Percentiles rank a stretch among this genome's conserved stretches.
Evolutionary conservation across 805 yeast species (phyloP).

Genomic region (Komagataella pseudopastoris): DNA sequence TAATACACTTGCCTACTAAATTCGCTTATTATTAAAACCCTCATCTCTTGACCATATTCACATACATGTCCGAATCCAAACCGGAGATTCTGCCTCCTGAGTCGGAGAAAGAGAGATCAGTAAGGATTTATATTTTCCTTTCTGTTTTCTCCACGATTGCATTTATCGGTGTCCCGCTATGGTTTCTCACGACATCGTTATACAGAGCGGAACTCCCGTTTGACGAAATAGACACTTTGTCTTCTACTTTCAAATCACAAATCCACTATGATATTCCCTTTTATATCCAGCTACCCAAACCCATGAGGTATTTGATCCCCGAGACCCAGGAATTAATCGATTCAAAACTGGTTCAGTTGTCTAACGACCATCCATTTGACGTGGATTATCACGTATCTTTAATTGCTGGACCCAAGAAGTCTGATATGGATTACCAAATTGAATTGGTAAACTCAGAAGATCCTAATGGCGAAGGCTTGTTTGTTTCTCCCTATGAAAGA

Average conservation of each 20-base stretch:
- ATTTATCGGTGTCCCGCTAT: constrained; percentile 42
- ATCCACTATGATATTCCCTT: constrained; percentile 27
- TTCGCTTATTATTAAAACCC: neutral
- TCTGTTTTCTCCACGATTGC: constrained; percentile 1
- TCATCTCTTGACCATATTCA: neutral
- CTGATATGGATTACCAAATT: constrained; percentile 23
- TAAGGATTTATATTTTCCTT: neutral
- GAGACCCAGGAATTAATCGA: constrained; percentile 24
- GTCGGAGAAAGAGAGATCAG: neutral
- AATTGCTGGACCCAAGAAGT: constrained; percentile 11
- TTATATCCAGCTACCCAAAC: constrained; percentile 21
- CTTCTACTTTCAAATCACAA: constrained; percentile 4
- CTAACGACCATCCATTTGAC: constrained; percentile 10
- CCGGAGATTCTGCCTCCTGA: neutral
- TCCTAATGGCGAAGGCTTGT: constrained; percentile 10
- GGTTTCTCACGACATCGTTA: constrained; percentile 46
- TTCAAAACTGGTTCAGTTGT: constrained; percentile 10
- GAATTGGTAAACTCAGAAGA: constrained; percentile 14
- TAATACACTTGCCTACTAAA: neutral
- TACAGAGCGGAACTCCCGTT: constrained; percentile 49
- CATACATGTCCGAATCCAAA: neutral
- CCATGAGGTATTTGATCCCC: constrained; percentile 16
- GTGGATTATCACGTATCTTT: constrained; percentile 18
- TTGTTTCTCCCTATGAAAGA: constrained; percentile 24
- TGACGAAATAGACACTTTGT: constrained; percentile 22